These are phyloP conservation scores for Cystobasidium tubakii DNA, from an alignment of 768 basidiomycete genomes.

Conservation along the genomic window DNA sequence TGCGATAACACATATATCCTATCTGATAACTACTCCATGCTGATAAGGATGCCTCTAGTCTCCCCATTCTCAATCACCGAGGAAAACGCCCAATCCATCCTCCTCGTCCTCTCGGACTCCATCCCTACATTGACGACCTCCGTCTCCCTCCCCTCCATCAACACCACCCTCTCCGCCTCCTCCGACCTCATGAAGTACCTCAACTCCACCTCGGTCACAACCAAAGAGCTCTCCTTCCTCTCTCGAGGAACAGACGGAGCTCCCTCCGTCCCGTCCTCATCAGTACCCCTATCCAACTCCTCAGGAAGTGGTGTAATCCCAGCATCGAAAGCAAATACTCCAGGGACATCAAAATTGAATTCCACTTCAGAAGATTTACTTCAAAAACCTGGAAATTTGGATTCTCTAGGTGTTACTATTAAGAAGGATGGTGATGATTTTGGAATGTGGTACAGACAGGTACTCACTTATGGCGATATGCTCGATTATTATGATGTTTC, in stretches of 20 bases:
- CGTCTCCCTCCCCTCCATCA: slow-evolving; percentile 12
- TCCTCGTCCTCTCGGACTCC: slow-evolving; percentile 25
- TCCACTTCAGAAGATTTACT: slow-evolving; percentile 7
- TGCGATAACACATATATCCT: neutral
- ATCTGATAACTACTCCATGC: neutral
- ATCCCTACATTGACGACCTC: neutral
- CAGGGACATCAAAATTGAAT: slow-evolving; percentile 12
- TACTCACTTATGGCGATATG: slow-evolving; percentile 97
- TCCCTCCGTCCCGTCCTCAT: neutral
- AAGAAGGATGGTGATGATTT: slow-evolving; percentile 47
- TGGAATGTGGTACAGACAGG: slow-evolving; percentile 49
- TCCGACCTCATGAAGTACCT: slow-evolving; percentile 30
- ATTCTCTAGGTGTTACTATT: slow-evolving; percentile 43
- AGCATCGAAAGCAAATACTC: neutral
- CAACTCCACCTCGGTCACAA: neutral
- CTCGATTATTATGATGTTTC: slow-evolving; percentile 97
- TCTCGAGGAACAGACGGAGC: slow-evolving; percentile 28
- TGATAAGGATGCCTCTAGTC: slow-evolving; percentile 9
- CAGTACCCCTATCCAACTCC: slow-evolving; percentile 10
- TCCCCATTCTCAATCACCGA: neutral
- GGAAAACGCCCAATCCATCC: slow-evolving; percentile 24
- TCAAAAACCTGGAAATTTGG: slow-evolving; percentile 19
- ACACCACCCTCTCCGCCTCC: slow-evolving; percentile 18
- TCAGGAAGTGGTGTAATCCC: neutral
- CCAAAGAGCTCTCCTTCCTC: slow-evolving; percentile 26